Evolutionary conservation across 1,284 basidiomycete genomes (phyloP).

Genomic region (Trametes pubescens): DNA sequence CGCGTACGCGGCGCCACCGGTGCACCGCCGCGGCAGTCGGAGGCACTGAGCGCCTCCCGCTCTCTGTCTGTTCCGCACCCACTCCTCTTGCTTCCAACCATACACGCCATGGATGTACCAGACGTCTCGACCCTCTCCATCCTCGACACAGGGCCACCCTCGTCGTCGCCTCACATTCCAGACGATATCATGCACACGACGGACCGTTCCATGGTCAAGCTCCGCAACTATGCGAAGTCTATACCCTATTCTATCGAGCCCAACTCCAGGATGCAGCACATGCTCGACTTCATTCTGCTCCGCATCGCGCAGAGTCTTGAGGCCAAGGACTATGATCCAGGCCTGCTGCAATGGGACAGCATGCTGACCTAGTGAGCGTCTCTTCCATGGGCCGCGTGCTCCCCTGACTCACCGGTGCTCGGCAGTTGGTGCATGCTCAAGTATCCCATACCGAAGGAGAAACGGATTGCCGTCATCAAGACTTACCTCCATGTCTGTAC

Average conservation of each 20-base stretch:
- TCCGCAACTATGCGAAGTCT: conserved; percentile 64
- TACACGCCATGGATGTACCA: conserved; percentile 54
- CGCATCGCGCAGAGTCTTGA: conserved; percentile 78
- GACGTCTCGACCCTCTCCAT: conserved; percentile 57
- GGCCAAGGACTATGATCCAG: conserved; percentile 83
- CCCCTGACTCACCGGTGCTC: conserved; percentile 31
- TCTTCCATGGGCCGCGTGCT: conserved; percentile 25
- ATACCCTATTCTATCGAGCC: conserved; percentile 88
- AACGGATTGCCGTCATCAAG: conserved; percentile 79
- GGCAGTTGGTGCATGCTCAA: conserved; percentile 82
- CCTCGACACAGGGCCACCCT: conserved; percentile 47
- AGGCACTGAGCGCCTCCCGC: conserved; percentile 10
- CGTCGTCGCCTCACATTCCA: conserved; percentile 37
- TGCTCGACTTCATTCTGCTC: conserved; percentile 81
- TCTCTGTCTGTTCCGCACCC: not conserved
- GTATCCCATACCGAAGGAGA: conserved; percentile 85
- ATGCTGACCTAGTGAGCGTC: conserved; percentile 71
- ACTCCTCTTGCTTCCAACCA: conserved; percentile 17
- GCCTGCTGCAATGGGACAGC: conserved; percentile 81
- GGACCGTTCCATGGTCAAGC: conserved; percentile 62
- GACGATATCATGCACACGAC: conserved; percentile 49
- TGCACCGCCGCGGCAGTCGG: conserved; percentile 21
- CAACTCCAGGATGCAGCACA: conserved; percentile 79
- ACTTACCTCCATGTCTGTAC: conserved; percentile 80
- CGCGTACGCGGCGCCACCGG: conserved; percentile 14